Evolutionary conservation across 768 basidiomycete species (phyloP).

Genomic region (Rhodotorula toruloides): DNA sequence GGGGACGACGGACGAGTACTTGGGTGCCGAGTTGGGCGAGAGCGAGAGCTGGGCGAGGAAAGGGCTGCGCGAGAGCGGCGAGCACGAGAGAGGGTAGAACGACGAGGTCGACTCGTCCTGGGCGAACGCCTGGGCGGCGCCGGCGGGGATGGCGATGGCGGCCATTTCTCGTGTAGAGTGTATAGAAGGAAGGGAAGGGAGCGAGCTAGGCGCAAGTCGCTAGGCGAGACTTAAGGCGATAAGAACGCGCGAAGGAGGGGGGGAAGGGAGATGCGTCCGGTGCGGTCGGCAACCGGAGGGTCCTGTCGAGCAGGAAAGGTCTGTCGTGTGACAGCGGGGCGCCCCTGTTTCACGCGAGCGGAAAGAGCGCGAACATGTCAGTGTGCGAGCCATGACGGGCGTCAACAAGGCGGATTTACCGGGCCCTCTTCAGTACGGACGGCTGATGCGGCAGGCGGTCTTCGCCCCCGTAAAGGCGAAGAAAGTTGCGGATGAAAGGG

Average conservation of each 20-base stretch:
- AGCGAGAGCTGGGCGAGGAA: slow-evolving; percentile 31
- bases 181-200: background rate
- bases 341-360: slow-evolving; percentile 24
- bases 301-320: slow-evolving; percentile 26
- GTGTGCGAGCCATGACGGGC: background rate
- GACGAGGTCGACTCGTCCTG: slow-evolving; percentile 6
- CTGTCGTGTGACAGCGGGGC: slow-evolving; percentile 33
- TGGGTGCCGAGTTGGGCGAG: slow-evolving; percentile 15
- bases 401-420: background rate
- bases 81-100: slow-evolving; percentile 31
- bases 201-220: background rate
- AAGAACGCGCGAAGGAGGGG: background rate
- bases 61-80: slow-evolving; percentile 31
- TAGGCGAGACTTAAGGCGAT: background rate
- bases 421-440: slow-evolving; percentile 3
- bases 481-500: slow-evolving; percentile 26
- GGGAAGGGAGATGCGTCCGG: background rate
- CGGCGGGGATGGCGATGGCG: slow-evolving; percentile 36
- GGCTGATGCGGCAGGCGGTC: slow-evolving; percentile 19
- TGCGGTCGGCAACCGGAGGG: slow-evolving; percentile 4
- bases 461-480: slow-evolving; percentile 24
- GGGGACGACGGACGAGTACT: slow-evolving; percentile 8
- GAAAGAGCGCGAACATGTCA: background rate
- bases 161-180: slow-evolving; percentile 11
- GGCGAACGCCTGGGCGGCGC: slow-evolving; percentile 3